Percentiles rank a stretch among this genome's conserved stretches.
These are phyloP conservation scores for Ceratobasidium sp. DNA, from an alignment of 1,284 basidiomycete genomes.

Conservation along the genomic window DNA sequence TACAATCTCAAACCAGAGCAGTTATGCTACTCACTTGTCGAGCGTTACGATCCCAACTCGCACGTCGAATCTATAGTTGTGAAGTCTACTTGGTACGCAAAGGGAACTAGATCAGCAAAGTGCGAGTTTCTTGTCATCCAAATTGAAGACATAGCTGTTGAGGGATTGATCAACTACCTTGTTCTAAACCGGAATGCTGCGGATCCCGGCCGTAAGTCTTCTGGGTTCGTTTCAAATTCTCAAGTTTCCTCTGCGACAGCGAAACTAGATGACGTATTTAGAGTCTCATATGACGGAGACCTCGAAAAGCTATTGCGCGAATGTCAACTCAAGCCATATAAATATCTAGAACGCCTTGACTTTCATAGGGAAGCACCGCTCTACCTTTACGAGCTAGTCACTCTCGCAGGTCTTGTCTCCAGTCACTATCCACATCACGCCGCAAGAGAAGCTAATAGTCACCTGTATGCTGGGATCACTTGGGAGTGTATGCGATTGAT, in stretches of 20 bases:
- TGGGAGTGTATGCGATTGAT: conserved; percentile 9
- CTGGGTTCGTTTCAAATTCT: no score
- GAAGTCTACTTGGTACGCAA: no score
- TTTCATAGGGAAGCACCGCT: neutral
- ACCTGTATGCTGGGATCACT: conserved; percentile 6
- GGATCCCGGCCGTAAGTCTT: neutral
- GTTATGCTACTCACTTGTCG: neutral
- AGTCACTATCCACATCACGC: neutral
- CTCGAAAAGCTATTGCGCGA: neutral
- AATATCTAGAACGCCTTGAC: neutral
- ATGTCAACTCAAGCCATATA: neutral
- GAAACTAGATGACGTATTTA: neutral
- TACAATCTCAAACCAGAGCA: neutral
- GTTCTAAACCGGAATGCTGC: neutral
- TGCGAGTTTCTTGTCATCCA: neutral
- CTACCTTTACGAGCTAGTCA: conserved; percentile 4
- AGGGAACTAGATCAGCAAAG: no score
- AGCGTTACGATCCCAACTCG: neutral
- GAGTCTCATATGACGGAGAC: conserved; percentile 4
- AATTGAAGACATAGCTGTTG: neutral
- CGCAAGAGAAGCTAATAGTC: neutral
- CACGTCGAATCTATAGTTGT: neutral
- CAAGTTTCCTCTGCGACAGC: no score
- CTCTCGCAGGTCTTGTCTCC: neutral
- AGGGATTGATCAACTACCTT: neutral